Conservation (phyloP, 805 yeast genomes). For the Lipomyces oligophaga region DNA sequence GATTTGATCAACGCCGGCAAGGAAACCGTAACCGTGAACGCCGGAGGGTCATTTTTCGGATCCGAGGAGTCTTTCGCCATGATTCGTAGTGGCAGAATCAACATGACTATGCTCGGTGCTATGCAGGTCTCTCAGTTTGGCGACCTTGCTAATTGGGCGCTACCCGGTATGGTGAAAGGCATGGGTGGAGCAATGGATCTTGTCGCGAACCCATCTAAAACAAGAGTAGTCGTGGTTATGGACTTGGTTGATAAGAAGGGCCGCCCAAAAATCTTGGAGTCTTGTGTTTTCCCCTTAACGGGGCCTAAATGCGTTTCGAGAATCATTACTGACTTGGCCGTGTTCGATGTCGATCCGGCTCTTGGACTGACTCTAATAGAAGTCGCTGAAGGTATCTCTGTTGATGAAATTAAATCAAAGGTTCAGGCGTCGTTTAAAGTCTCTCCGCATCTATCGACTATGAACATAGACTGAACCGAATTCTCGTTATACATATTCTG, state of each 20-base stretch:
- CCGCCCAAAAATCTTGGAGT: constrained; percentile 45
- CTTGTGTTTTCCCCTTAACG: constrained; percentile 47
- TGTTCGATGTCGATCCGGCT: constrained; percentile 45
- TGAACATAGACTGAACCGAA: too few species aligned
- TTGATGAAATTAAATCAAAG: constrained; percentile 42
- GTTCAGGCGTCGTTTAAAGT: constrained; percentile 45
- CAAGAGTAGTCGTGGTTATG: constrained; percentile 47
- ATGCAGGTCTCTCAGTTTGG: constrained; percentile 49
- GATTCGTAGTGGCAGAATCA: constrained; percentile 48
- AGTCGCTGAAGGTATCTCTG: constrained; percentile 41
- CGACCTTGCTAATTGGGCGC: constrained; percentile 52
- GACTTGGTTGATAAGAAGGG: constrained; percentile 50
- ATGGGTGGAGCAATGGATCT: constrained; percentile 57
- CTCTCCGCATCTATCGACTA: constrained; percentile 7
- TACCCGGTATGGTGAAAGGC: constrained; percentile 50
- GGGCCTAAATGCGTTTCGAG: constrained; percentile 46
- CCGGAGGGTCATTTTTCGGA: constrained; percentile 49
- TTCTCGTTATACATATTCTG: too few species aligned
- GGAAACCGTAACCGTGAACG: constrained; percentile 46
- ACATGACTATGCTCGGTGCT: constrained; percentile 47
- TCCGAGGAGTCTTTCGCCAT: constrained; percentile 51
- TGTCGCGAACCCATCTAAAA: constrained; percentile 46
- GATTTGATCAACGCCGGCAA: constrained; percentile 52
- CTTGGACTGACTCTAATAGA: constrained; percentile 43
- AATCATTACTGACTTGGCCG: constrained; percentile 49